Evolutionary conservation across 202 grass and related monocot species (phyloP).

Genomic region (Zizania palustris): DNA sequence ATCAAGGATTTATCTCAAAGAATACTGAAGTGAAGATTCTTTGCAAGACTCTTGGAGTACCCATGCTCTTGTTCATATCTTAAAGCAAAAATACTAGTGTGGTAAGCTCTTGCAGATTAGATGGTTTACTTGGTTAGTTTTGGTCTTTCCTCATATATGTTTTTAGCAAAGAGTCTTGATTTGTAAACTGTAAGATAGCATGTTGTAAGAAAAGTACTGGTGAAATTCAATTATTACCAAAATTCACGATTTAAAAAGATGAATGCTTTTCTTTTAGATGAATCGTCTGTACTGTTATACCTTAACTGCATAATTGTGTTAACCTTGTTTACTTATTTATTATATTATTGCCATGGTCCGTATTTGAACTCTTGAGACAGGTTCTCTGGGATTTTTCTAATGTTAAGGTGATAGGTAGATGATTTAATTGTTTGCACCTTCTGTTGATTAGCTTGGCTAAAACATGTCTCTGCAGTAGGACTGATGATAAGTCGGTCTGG

Average conservation of each 20-base stretch:
- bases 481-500: not conserved
- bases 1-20: not conserved
- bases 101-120: conserved; percentile 12
- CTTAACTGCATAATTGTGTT: not conserved
- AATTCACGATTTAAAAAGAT: not conserved
- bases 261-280: not conserved
- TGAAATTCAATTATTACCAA: conserved; percentile 1
- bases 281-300: not conserved
- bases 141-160: not conserved
- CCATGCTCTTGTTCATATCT: not conserved
- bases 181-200: not conserved
- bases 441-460: conserved; percentile 20
- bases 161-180: conserved; percentile 1
- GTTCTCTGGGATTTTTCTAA: not conserved
- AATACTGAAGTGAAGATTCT: not conserved
- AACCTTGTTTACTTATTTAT: not conserved
- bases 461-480: conserved; percentile 5
- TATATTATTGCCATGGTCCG: not conserved
- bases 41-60: not conserved
- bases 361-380: not conserved
- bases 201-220: not conserved
- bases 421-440: not conserved
- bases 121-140: conserved; percentile 18
- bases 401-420: not conserved
- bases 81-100: not conserved